Conservation (phyloP, 441 rosid genomes). For the California macrophylla region DNA sequence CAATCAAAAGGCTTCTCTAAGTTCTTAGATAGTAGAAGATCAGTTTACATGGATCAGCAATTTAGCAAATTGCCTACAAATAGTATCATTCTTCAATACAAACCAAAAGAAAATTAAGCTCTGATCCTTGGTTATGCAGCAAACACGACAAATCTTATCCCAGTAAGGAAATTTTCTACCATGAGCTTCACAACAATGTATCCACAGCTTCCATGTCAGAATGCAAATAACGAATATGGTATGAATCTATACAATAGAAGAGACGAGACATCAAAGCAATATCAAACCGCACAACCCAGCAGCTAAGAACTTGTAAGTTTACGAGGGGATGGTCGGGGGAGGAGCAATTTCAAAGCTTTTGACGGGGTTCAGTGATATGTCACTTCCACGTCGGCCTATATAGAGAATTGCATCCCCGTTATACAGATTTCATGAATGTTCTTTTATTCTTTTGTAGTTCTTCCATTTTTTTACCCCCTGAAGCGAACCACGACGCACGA, state of each 20-base stretch:
- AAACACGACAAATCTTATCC: background rate
- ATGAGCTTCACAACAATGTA: background rate
- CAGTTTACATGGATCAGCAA: too few species aligned
- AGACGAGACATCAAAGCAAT: slow-evolving; percentile 13
- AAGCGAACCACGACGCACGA: slow-evolving; percentile 49
- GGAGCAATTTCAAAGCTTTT: slow-evolving; percentile 5
- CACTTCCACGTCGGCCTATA: background rate
- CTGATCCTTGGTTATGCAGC: background rate
- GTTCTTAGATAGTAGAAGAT: too few species aligned
- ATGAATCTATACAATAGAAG: slow-evolving; percentile 23
- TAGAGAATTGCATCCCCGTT: background rate
- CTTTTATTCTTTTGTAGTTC: background rate
- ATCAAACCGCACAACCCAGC: slow-evolving; percentile 12
- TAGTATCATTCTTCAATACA: too few species aligned
- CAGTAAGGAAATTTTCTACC: background rate
- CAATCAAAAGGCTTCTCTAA: too few species aligned
- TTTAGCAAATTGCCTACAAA: too few species aligned
- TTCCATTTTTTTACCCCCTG: slow-evolving; percentile 18
- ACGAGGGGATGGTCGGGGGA: background rate
- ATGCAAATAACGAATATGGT: slow-evolving; percentile 18
- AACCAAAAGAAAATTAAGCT: too few species aligned
- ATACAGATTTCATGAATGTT: background rate
- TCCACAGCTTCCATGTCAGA: slow-evolving; percentile 12
- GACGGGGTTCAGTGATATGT: slow-evolving; percentile 11
- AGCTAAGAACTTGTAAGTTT: slow-evolving; percentile 18